Percentiles rank a stretch among this genome's conserved stretches.
phyloP scores from a whole-genome alignment of 116 monocot genomes.

The Phalaenopsis hybrid region DNA sequence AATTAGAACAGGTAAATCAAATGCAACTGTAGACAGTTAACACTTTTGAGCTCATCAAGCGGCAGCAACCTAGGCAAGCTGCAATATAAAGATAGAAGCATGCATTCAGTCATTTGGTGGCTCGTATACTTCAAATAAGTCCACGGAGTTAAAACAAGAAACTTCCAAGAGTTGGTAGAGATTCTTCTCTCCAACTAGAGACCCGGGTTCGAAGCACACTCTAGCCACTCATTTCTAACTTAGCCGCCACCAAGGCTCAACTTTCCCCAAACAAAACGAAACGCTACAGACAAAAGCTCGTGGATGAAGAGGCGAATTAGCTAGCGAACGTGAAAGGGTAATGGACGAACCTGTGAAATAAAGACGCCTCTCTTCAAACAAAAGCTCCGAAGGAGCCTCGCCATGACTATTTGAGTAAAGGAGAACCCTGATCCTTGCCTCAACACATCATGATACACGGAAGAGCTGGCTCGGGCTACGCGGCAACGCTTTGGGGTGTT shows the following conservation, averaged over 20 bases:
- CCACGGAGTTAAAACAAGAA: neutral
- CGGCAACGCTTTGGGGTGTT: too few species aligned
- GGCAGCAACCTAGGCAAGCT: neutral
- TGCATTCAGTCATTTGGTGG: neutral
- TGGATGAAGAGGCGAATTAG: neutral
- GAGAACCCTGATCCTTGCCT: too few species aligned
- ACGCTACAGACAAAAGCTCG: too few species aligned
- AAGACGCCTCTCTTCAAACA: conserved; percentile 28
- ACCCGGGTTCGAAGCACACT: too few species aligned
- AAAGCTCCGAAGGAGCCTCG: conserved; percentile 33
- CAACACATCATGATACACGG: too few species aligned
- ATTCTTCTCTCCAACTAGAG: neutral
- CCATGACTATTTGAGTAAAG: conserved; percentile 21
- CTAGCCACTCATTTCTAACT: too few species aligned
- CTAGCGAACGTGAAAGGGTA: neutral
- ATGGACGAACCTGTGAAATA: conserved; percentile 23
- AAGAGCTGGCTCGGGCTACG: too few species aligned
- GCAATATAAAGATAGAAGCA: neutral
- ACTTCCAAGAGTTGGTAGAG: neutral
- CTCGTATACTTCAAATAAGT: neutral
- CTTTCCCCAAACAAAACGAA: neutral
- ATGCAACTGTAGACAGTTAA: too few species aligned
- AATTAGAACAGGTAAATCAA: too few species aligned
- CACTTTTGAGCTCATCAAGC: too few species aligned
- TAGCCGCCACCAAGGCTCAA: too few species aligned